A percentile compares a stretch with the other conserved stretches of the same genome.
phyloP scores from a whole-genome alignment of 129 eudicot species.

The Flaveria linearis region DNA sequence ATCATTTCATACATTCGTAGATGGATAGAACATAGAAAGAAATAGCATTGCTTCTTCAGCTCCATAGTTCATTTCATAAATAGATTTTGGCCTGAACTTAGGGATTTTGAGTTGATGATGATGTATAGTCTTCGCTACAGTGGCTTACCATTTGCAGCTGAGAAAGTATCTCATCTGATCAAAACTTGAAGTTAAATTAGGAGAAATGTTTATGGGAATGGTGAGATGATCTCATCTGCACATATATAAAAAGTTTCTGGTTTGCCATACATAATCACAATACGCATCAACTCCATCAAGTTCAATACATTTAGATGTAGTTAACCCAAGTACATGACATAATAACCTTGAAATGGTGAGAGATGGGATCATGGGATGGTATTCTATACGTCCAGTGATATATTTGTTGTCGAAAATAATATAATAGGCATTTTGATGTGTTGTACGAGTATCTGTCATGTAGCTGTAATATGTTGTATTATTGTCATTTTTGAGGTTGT shows the following conservation, averaged over 20 bases:
- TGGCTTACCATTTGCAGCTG: too few relatives aligned
- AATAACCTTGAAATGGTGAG: neutral
- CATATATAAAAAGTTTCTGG: neutral
- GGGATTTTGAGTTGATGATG: too few relatives aligned
- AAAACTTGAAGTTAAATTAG: neutral
- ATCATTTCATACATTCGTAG: neutral
- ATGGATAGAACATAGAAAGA: neutral
- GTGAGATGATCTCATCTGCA: neutral
- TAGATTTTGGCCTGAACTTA: too few relatives aligned
- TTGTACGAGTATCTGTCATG: too few relatives aligned
- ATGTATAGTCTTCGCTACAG: too few relatives aligned
- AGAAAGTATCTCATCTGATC: neutral
- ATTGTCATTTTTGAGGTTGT: neutral
- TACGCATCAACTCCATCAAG: neutral
- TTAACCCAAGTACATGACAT: neutral
- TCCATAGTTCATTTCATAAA: too few relatives aligned
- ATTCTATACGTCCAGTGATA: neutral
- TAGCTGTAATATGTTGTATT: too few relatives aligned
- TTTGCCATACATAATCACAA: neutral
- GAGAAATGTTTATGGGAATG: neutral
- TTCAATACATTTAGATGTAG: neutral
- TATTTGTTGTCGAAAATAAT: neutral
- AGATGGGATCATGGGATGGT: neutral
- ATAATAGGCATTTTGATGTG: too few relatives aligned
- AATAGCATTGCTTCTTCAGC: too few relatives aligned